Base-by-base conservation (phyloP, 2,329 filamentous ascomycete species). In the Apiospora phragmitis region DNA sequence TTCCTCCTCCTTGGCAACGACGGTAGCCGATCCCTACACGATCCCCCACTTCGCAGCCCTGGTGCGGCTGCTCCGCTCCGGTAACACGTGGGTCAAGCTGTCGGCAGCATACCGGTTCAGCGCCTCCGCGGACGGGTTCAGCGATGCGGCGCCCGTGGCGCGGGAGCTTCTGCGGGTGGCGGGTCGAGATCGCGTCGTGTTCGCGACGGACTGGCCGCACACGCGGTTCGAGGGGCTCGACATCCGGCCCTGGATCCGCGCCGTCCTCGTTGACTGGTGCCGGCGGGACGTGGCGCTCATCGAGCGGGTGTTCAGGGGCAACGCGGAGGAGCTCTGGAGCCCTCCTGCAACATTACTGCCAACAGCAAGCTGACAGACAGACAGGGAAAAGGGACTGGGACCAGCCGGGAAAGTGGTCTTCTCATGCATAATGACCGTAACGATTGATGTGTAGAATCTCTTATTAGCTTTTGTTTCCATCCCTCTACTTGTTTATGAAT, bases 181-280 rank as follows among this genome's bases (percentile, higher is more conserved):
- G 14, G 81, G 81, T 2, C 78, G 83, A 24, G 76, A 71, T 29
- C 80, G 84, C 21, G 80, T 89, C 12, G 84, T 91, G 0, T 91
- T 89, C 77, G 88, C 88, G 1, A 89, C 87, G 0, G 89, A 91
- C 74, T 91, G 89, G 89, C 89, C 89, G 26, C 89, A 91, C 77
- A 91, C 90, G 3, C 82, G 89, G 16, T 91, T 87, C 71, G 86
- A 89, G 29, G 85, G 85, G 2, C 73, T 89, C 2, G 85, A 91
- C 74, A 87, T 90, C 29, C 81, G 77, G 65, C 85, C 85, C 0
- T 91, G 87, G 76, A 83, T 89, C 38, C 83, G 88, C 71, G 82
- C 79, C 68, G 86, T 88, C 67, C 76, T 91, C 69, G 0, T 38
- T 4, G 80, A 85, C 18, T 87, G 87, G 83, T 89, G 87, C 73